Conservation (phyloP, 2,329 filamentous ascomycete species). For the Cercospora berteroae region DNA sequence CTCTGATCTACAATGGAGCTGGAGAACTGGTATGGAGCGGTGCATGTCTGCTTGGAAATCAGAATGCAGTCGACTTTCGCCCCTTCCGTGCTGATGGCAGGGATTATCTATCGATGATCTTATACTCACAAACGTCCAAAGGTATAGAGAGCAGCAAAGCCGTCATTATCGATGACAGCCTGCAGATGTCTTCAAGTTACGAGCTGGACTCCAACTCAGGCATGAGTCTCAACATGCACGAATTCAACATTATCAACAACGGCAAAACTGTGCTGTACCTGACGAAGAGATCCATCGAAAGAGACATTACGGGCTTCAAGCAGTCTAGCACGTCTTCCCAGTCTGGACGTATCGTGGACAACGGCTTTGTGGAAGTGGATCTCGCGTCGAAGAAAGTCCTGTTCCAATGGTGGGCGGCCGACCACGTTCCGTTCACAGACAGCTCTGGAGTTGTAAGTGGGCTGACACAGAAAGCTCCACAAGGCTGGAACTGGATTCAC, state of each 20-base stretch:
- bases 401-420: conserved; percentile 39
- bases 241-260: conserved; percentile 39
- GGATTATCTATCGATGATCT: conserved; percentile 9
- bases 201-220: background rate
- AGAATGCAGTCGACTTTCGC: conserved; percentile 18
- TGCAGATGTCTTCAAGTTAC: background rate
- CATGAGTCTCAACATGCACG: conserved; percentile 37
- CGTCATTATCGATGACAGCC: conserved; percentile 11
- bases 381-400: conserved; percentile 35
- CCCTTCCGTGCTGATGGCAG: conserved; percentile 7
- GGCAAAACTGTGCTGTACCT: conserved; percentile 35
- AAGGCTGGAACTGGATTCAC: conserved; percentile 32
- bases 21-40: conserved; percentile 27
- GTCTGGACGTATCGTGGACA: conserved; percentile 9
- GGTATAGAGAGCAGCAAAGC: conserved; percentile 9
- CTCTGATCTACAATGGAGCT: conserved; percentile 23
- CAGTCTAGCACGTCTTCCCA: background rate
- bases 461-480: background rate
- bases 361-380: conserved; percentile 33
- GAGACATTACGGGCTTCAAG: background rate
- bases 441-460: conserved; percentile 21
- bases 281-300: conserved; percentile 1
- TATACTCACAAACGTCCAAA: background rate
- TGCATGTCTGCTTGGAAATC: conserved; percentile 15
- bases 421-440: conserved; percentile 37